Evolutionary conservation across 371 early-diverging fungal genomes (phyloP).

Genomic region (Syncephalastrum monosporum): DNA sequence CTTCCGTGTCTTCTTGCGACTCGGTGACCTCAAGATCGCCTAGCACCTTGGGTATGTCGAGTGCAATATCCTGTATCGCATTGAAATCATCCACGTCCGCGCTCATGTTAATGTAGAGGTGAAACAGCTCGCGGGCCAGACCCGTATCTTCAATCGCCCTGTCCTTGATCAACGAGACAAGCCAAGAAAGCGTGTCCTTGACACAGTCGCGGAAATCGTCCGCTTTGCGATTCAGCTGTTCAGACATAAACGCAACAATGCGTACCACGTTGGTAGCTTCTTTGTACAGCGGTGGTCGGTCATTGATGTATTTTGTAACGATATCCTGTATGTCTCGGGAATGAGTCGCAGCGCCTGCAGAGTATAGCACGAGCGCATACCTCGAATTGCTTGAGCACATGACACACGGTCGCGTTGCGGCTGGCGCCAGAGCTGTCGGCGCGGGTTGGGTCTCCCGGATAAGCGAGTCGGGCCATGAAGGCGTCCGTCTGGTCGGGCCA

Average conservation of each 20-base stretch:
- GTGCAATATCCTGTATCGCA: conserved; percentile 24
- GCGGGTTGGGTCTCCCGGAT: no score
- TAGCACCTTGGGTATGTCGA: conserved; percentile 29
- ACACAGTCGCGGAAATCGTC: conserved; percentile 11
- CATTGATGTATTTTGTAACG: conserved; percentile 26
- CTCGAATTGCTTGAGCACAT: conserved; percentile 11
- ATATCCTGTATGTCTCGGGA: conserved; percentile 19
- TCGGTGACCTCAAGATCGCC: conserved; percentile 31
- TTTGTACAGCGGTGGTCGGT: conserved; percentile 37
- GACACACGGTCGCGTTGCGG: conserved; percentile 7
- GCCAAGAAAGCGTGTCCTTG: conserved; percentile 26
- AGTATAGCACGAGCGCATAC: conserved; percentile 5
- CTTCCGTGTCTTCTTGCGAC: conserved; percentile 12
- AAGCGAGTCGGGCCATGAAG: neutral
- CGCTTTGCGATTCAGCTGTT: conserved; percentile 19
- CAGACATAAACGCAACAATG: conserved; percentile 23
- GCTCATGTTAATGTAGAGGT: conserved; percentile 27
- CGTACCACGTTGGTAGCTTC: conserved; percentile 42
- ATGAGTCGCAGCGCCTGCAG: neutral
- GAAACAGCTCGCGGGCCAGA: conserved; percentile 30
- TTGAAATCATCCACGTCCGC: conserved; percentile 31
- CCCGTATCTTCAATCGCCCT: conserved; percentile 36
- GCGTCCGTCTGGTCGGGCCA: conserved; percentile 29
- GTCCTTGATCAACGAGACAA: conserved; percentile 33
- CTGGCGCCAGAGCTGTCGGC: neutral